Base-by-base conservation (phyloP, 495 filamentous ascomycete species). In the Penicillium goetzii region DNA sequence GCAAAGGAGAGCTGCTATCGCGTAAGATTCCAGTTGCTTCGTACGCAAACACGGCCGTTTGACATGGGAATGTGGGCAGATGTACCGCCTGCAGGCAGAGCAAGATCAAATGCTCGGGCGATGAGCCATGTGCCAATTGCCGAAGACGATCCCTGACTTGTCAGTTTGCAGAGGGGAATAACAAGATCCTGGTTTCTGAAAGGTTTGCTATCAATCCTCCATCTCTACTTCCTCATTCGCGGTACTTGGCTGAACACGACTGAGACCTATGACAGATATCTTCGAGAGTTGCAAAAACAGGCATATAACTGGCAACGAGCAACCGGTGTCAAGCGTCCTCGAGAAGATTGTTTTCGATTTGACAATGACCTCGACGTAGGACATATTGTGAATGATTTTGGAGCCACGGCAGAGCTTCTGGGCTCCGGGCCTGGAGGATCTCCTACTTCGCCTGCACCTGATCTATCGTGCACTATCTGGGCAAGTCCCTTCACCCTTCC, bases 21-120 rank as follows among this genome's bases (percentile, higher is more conserved):
- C 52, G 52, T 55, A 36, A 55, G 52, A 21, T 30, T 6, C 14
- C 30, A 3, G 52, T 55, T 51, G 4, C 25, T 55, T 14, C 36
- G 28, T 55, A 36, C 52, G n/a, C 52, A 21, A 5, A 32, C n/a
- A 2, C 32, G 52, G 15, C 15, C 26, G 1, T 33, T n/a, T 50
- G 23, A 50, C 23, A 26, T 28, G 23, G 47, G 12, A 45, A 45
- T 11, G 41, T 23, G 41, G 12, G 14, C 54, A 79, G 76, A 59
- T 76, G 74, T 51, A 53, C 66, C 51, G 68, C 74, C 23, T 78
- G 75, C 43, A 72, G 77, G 2, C 67, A 73, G 43, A 75, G 75
- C 60, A 80, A 80, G 58, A 78, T 77, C 58, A 77, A 75, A 62
- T 80, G 75, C 64, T 76, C 75, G 8, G 74, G 73, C 41, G 51